Conservation (phyloP, 2,329 filamentous ascomycete genomes). For the Polytolypa hystricis region DNA sequence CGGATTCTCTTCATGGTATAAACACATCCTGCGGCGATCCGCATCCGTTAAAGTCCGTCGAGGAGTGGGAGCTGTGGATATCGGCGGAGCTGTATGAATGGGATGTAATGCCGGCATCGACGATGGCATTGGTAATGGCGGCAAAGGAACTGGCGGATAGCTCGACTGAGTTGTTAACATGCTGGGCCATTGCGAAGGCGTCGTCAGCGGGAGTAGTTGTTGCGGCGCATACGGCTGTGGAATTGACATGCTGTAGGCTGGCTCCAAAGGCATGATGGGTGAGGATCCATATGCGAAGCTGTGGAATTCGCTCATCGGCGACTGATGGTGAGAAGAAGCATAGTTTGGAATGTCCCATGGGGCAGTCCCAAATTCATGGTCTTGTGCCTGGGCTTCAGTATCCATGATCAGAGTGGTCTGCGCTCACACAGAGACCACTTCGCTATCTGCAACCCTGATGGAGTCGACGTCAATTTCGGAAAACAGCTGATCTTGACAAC, state of each 20-base stretch:
- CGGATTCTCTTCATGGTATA: slow-evolving; percentile 83
- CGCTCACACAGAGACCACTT: neutral
- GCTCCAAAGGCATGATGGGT: slow-evolving; percentile 50
- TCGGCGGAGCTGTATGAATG: slow-evolving; percentile 35
- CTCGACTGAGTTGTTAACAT: slow-evolving; percentile 62
- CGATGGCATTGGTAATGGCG: slow-evolving; percentile 35
- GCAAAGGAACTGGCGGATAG: slow-evolving; percentile 51
- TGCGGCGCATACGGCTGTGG: slow-evolving; percentile 44
- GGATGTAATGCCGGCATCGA: slow-evolving; percentile 42
- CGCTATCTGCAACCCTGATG: neutral
- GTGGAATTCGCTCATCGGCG: slow-evolving; percentile 58
- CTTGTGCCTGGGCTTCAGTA: slow-evolving; percentile 34
- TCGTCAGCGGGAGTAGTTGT: slow-evolving; percentile 59
- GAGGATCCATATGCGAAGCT: slow-evolving; percentile 53
- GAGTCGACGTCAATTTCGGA: neutral
- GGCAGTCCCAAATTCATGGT: slow-evolving; percentile 33
- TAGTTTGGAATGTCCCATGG: slow-evolving; percentile 37
- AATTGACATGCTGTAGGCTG: slow-evolving; percentile 44
- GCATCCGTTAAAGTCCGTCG: slow-evolving; percentile 83
- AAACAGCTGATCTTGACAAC: neutral
- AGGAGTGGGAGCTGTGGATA: slow-evolving; percentile 43
- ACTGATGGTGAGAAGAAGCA: slow-evolving; percentile 52
- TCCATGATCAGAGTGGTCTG: slow-evolving; percentile 25
- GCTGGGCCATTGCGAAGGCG: slow-evolving; percentile 68
- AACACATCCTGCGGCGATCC: slow-evolving; percentile 85